A percentile compares a stretch with the other conserved stretches of the same genome.
These are phyloP conservation scores for Arachnomyces sp. DNA, from an alignment of 2,329 filamentous ascomycete genomes.

Conservation along the genomic window DNA sequence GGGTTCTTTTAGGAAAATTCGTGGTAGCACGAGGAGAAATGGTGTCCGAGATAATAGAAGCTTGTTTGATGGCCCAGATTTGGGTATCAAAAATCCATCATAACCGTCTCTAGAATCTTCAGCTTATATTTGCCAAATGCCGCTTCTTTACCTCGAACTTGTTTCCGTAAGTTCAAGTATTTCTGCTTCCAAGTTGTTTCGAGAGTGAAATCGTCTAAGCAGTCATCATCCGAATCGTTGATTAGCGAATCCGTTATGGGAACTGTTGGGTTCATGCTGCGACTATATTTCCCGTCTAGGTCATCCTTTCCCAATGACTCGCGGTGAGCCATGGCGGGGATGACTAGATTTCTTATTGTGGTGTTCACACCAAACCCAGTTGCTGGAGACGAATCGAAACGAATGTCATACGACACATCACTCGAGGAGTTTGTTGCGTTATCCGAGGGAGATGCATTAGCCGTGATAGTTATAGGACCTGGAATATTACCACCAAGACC, in stretches of 20 bases:
- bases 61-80: too few relatives aligned
- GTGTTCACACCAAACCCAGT: slow-evolving; percentile 21
- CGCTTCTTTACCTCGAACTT: slow-evolving; percentile 32
- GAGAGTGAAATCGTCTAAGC: slow-evolving; percentile 20
- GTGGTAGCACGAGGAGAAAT: too few relatives aligned
- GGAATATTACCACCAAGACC: slow-evolving; percentile 21
- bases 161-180: slow-evolving; percentile 29
- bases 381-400: slow-evolving; percentile 6
- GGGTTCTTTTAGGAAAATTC: too few relatives aligned
- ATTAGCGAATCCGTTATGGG: slow-evolving; percentile 15
- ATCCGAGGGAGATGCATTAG: slow-evolving; percentile 14
- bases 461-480: slow-evolving; percentile 21
- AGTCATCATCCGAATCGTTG: slow-evolving; percentile 21
- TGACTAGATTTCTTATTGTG: slow-evolving; percentile 15
- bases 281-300: too few relatives aligned
- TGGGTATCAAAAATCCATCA: slow-evolving; percentile 32
- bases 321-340: slow-evolving; percentile 4
- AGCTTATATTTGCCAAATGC: slow-evolving; percentile 34
- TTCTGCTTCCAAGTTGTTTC: slow-evolving; percentile 34
- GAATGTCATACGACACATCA: too few relatives aligned
- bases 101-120: slow-evolving; percentile 37
- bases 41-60: too few relatives aligned
- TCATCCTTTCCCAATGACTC: slow-evolving; percentile 7
- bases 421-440: slow-evolving; percentile 18
- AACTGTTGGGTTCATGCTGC: slow-evolving; percentile 9